Evolutionary conservation across 495 filamentous ascomycete species (phyloP).

Genomic region (Zalerion maritima): DNA sequence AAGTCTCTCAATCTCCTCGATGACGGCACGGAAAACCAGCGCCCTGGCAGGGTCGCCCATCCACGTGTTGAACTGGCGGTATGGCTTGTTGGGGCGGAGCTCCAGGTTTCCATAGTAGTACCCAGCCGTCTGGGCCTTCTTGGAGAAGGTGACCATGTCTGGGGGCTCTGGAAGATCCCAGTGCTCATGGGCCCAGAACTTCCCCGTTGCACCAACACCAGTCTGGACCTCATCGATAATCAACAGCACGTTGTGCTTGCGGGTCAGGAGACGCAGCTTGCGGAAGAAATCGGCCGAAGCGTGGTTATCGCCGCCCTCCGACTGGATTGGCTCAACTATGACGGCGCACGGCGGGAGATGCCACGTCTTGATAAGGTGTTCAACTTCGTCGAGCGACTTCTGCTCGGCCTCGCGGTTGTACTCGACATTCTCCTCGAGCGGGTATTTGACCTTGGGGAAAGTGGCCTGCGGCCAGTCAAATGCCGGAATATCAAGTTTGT

Average conservation of each 20-base stretch:
- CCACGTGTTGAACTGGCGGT: slow-evolving; percentile 99
- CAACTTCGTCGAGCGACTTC: slow-evolving; percentile 76
- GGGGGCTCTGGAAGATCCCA: slow-evolving; percentile 76
- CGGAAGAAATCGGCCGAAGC: slow-evolving; percentile 87
- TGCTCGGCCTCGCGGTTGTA: slow-evolving; percentile 77
- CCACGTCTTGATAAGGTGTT: slow-evolving; percentile 70
- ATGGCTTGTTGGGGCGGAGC: slow-evolving; percentile 94
- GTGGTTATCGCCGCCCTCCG: slow-evolving; percentile 97
- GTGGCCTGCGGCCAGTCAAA: slow-evolving; percentile 97
- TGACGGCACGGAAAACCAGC: slow-evolving; percentile 82
- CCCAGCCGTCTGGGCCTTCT: slow-evolving; percentile 96
- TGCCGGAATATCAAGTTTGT: slow-evolving; percentile 96
- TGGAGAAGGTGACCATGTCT: slow-evolving; percentile 97
- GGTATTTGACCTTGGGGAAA: slow-evolving; percentile 84
- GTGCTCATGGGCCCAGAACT: slow-evolving; percentile 99
- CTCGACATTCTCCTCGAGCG: slow-evolving; percentile 64
- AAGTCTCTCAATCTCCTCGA: slow-evolving; percentile 71
- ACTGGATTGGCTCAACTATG: slow-evolving; percentile 91
- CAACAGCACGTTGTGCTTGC: slow-evolving; percentile 72
- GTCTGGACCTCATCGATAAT: slow-evolving; percentile 99
- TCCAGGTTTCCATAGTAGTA: slow-evolving; percentile 87
- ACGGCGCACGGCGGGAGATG: slow-evolving; percentile 82
- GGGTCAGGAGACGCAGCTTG: slow-evolving; percentile 72
- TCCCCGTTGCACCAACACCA: slow-evolving; percentile 86
- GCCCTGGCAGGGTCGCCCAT: slow-evolving; percentile 94